phyloP scores from a whole-genome alignment of 176 grass and related monocot genomes.

The Oryza rufipogon region DNA sequence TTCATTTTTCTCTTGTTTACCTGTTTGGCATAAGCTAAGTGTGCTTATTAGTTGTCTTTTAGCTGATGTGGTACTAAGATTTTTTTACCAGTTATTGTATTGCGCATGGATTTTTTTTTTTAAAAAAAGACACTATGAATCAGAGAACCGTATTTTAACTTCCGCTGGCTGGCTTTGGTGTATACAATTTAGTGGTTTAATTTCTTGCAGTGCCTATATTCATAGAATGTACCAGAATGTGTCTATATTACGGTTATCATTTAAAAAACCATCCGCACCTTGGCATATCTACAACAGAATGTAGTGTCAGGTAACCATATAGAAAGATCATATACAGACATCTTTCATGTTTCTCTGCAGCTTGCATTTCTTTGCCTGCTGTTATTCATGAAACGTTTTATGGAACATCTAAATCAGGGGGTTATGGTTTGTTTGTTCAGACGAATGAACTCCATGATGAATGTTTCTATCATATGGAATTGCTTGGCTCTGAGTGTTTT shows the following conservation, averaged over 20 bases:
- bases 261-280: not conserved
- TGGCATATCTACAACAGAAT: not conserved
- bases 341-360: not conserved
- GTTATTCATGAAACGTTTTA: not conserved
- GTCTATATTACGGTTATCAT: not conserved
- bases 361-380: not conserved
- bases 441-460: not conserved
- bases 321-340: conserved; percentile 21
- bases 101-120: not conserved
- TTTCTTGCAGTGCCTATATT: not conserved
- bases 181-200: not conserved
- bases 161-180: not conserved
- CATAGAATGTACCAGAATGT: not conserved
- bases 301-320: not conserved
- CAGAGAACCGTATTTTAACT: not conserved
- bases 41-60: not conserved
- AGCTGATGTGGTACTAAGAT: not conserved
- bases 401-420: not conserved
- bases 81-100: not conserved
- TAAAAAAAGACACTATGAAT: not conserved
- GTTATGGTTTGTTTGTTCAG: not conserved
- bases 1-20: not conserved
- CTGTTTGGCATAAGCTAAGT: not conserved
- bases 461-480: not conserved
- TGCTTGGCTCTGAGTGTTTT: not conserved